Conservation (phyloP, 176 grass and related monocot species). For the Avena sativa region DNA sequence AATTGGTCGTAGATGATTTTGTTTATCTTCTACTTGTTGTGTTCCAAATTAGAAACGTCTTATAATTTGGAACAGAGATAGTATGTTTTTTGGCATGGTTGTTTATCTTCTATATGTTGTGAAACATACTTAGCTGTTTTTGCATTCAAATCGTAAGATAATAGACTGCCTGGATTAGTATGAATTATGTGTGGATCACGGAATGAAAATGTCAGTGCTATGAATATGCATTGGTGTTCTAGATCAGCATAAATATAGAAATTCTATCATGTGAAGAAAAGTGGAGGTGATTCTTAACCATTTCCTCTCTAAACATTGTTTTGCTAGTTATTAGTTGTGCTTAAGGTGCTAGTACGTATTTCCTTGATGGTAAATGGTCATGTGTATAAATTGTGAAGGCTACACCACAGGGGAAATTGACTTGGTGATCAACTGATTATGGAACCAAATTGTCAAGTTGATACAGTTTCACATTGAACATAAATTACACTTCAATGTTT, state of each 20-base stretch:
- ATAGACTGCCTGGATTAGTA: not conserved
- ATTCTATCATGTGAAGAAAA: not conserved
- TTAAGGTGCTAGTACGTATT: not conserved
- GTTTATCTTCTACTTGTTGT: not conserved
- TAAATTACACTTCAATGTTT: not conserved
- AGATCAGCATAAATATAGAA: not conserved
- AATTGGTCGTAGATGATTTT: not conserved
- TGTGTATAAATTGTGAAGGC: not conserved
- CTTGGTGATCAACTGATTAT: conserved; percentile 6
- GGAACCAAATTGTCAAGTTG: not conserved
- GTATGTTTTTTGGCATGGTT: not conserved
- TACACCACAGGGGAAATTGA: conserved; percentile 18
- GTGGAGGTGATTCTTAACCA: conserved; percentile 9
- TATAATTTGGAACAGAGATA: too few species aligned
- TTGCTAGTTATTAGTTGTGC: not conserved
- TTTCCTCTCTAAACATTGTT: conserved; percentile 8
- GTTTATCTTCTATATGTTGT: not conserved
- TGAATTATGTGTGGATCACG: not conserved
- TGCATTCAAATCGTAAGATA: not conserved
- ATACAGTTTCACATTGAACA: not conserved
- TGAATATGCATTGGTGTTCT: not conserved
- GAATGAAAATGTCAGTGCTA: not conserved
- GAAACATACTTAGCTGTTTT: not conserved
- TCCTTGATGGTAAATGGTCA: not conserved
- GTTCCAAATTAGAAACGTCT: too few species aligned